These are phyloP conservation scores for Penicillium tannophilum DNA, from an alignment of 495 filamentous ascomycete species.

Conservation along the genomic window DNA sequence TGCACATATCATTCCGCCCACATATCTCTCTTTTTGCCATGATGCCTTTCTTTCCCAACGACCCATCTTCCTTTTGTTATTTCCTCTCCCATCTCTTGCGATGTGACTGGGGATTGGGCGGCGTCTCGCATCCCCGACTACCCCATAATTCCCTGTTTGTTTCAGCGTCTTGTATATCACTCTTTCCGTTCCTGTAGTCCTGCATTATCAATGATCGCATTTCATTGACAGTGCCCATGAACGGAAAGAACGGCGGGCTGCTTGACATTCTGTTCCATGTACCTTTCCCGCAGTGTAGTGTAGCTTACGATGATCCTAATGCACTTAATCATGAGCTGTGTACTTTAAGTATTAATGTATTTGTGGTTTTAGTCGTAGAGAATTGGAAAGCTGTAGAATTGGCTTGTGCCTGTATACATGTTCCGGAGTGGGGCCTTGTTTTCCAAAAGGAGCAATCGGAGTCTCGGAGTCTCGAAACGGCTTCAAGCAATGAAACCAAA, in stretches of 20 bases:
- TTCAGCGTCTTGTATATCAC: constrained; percentile 32
- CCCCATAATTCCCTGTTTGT: constrained; percentile 6
- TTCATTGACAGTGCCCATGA: constrained; percentile 4
- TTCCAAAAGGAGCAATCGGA: constrained; percentile 10
- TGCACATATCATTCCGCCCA: constrained; percentile 14
- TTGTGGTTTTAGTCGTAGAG: too few species aligned
- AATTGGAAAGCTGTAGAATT: too few species aligned
- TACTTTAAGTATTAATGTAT: not conserved
- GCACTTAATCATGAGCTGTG: constrained; percentile 13
- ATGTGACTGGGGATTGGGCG: constrained; percentile 1
- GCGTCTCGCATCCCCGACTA: not conserved
- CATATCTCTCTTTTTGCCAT: constrained; percentile 8
- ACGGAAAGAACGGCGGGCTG: constrained; percentile 8
- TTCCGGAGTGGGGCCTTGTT: not conserved
- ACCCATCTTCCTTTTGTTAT: constrained; percentile 13
- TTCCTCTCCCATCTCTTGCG: constrained; percentile 6
- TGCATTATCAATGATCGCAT: constrained; percentile 10
- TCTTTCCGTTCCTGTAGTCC: constrained; percentile 11
- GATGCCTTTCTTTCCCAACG: constrained; percentile 18
- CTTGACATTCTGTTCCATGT: constrained; percentile 5
- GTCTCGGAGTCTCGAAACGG: constrained; percentile 11
- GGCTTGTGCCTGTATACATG: too few species aligned
- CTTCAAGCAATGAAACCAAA: not conserved
- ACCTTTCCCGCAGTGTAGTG: constrained; percentile 17
- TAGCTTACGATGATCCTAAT: constrained; percentile 29